Percentiles rank a stretch among this genome's conserved stretches.
Conservation (phyloP, 1,284 basidiomycete genomes). For the Rhodotorula sp. region DNA sequence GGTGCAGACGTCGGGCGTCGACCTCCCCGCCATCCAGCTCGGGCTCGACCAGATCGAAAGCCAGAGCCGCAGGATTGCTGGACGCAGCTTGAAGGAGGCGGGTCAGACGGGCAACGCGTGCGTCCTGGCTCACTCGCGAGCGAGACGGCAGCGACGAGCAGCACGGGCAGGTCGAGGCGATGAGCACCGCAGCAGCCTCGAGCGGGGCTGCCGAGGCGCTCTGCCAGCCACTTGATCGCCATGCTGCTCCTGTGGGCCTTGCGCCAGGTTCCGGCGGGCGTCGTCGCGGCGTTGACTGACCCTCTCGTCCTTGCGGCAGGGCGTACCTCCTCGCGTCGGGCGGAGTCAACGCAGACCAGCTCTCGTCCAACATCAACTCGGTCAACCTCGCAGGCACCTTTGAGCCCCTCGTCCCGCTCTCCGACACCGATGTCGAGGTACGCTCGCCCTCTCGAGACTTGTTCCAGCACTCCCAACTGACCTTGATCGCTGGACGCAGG, state of each 20-base stretch:
- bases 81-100: conserved; percentile 29
- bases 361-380: conserved; percentile 71
- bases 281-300: conserved; percentile 13
- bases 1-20: conserved; percentile 8
- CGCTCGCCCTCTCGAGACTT: neutral
- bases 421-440: conserved; percentile 79
- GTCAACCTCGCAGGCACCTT: conserved; percentile 84
- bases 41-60: conserved; percentile 89
- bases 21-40: conserved; percentile 76
- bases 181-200: neutral
- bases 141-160: neutral
- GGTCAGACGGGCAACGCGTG: conserved; percentile 27
- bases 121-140: neutral
- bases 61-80: conserved; percentile 74
- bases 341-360: conserved; percentile 78
- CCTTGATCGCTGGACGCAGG: conserved; percentile 46
- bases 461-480: neutral
- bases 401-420: conserved; percentile 80
- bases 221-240: neutral
- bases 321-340: conserved; percentile 74
- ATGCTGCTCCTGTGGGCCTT: conserved; percentile 8
- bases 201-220: neutral
- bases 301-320: conserved; percentile 14
- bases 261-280: too few relatives aligned
- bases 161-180: neutral